Evolutionary conservation across 1,139 yeast species (phyloP), one percentile per base, ranked within the genome.

Genomic region (Sugiyamaella grinbergsii): DNA sequence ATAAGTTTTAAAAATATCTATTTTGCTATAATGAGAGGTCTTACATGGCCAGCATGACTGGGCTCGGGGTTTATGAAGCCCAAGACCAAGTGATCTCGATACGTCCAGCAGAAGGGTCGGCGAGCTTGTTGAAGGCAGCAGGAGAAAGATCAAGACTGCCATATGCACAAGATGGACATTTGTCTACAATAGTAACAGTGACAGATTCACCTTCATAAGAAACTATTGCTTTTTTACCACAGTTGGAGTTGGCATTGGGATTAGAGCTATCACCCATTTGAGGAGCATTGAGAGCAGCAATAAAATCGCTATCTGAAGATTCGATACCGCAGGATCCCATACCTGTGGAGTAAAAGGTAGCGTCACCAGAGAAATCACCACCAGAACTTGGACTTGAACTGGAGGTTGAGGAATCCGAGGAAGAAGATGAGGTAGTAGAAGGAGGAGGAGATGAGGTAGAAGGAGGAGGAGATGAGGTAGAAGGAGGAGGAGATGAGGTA

Each of bases 251-350:
- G 57, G 64, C 67, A 62, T 72, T 72, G 54, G 74, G 68, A 66
- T 66, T 67, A n/a, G 47, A 42, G 20, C 42, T 15, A 41, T 67
- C 62, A 32, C 52, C 57, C 59, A 69, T 70, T 61, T 69, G 71
- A 39, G 56, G 63, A 49, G 53, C 57, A 58, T 69, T 70, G 56
- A 69, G 64, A 44, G 76, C 76, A 42, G 68, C 74, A 58, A 82
- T 75, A 57, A 66, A 67, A 60, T 82, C 86, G 19, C 71, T 42
- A 58, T 75, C 81, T 26, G 70, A 48, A 69, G 66, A 75, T 54
- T 72, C 68, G 52, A 59, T 54, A 43, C 87, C 87, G 69, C 87
- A 82, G 23, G 87, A 81, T 50, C 86, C 87, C 54, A 81, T 67
- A 18, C 82, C 85, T 28, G 81, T 69, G 46, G 71, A 68, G 71